A percentile compares a stretch with the other conserved stretches of the same genome.
Conservation (phyloP, 2,329 filamentous ascomycete species). For the Diaporthe ilicicola region DNA sequence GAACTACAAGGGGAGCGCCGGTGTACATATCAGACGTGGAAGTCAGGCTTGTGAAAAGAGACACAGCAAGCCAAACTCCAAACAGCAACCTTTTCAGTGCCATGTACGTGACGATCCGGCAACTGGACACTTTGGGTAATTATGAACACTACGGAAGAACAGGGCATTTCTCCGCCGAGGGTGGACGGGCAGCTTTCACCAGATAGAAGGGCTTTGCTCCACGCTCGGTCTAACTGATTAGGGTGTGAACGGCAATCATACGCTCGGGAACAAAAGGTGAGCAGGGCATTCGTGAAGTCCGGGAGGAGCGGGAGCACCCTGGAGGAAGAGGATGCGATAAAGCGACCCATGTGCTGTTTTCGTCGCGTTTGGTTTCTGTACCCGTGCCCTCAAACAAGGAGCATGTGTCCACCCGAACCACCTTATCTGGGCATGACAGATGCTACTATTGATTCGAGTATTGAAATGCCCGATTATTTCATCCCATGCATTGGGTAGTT, state of each 20-base stretch:
- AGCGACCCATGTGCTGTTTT: not conserved
- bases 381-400: not conserved
- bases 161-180: too few species aligned
- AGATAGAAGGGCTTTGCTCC: not conserved
- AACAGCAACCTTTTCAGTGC: not conserved
- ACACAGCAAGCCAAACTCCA: not conserved
- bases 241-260: not conserved
- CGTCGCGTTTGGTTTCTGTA: too few species aligned
- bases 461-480: too few species aligned
- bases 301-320: not conserved
- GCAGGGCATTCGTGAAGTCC: too few species aligned
- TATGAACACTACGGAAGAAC: not conserved
- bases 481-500: too few species aligned
- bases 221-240: too few species aligned
- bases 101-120: not conserved
- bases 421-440: too few species aligned
- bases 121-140: not conserved
- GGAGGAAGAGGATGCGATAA: not conserved
- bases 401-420: not conserved
- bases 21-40: slow-evolving; percentile 30
- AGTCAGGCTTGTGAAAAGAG: not conserved
- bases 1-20: not conserved
- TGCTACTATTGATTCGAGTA: too few species aligned
- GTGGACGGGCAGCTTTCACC: not conserved
- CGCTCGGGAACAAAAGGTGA: not conserved